These are phyloP conservation scores for Corylus avellana DNA, from an alignment of 306 rosid genomes.

Conservation along the genomic window DNA sequence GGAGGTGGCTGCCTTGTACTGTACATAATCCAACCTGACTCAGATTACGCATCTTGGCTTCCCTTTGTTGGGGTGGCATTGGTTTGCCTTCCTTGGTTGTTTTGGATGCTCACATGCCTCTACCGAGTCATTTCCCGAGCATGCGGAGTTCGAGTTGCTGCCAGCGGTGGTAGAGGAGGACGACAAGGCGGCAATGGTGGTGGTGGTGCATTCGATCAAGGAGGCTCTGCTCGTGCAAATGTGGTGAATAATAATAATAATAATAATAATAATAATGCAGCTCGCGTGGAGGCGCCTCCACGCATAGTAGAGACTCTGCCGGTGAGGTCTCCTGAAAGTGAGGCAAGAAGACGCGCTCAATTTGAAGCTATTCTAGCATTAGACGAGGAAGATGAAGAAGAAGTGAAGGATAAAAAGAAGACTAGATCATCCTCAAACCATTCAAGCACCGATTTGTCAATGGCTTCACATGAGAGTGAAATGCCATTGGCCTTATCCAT, in stretches of 20 bases:
- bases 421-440: constrained; percentile 16
- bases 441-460: constrained; percentile 36
- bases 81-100: constrained; percentile 84
- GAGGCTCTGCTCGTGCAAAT: not conserved
- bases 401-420: constrained; percentile 14
- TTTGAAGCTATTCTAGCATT: constrained; percentile 26
- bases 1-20: constrained; percentile 69
- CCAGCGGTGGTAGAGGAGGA: not conserved
- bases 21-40: constrained; percentile 52
- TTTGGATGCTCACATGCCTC: constrained; percentile 68
- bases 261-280: not conserved
- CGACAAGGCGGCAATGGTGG: not conserved
- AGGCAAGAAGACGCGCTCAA: not conserved
- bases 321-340: not conserved
- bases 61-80: constrained; percentile 54
- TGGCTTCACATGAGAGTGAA: constrained; percentile 60
- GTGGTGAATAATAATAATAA: not conserved
- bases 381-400: not conserved
- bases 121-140: constrained; percentile 59
- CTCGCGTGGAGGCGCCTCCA: not conserved
- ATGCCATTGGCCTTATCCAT: constrained; percentile 54
- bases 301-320: not conserved
- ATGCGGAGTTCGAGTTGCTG: constrained; percentile 40
- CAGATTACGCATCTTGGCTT: constrained; percentile 45
- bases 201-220: constrained; percentile 1